Evolutionary conservation across 345 rosid species (phyloP), one percentile per base, ranked within the genome.

Genomic region (Arabidopsis thaliana): DNA sequence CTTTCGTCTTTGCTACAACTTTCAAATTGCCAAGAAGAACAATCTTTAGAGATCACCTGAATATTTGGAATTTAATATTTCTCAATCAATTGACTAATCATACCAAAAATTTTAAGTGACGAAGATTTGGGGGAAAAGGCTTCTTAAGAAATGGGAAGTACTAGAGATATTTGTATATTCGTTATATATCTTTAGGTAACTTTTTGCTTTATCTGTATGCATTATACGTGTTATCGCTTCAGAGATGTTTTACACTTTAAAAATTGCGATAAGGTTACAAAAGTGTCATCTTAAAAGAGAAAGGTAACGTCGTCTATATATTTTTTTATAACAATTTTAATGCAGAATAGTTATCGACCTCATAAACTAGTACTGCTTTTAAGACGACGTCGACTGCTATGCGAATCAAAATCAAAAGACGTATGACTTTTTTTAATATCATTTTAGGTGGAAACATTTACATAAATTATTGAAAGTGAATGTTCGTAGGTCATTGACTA

Each of bases 191-290:
- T 7, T 6, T 38, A 38, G n/a, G 53, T 48, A 40, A 33, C 64
- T 76, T 76, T 76, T 75, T 75, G 64, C 69, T 60, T 60, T 51
- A 60, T 76, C 48, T 5, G 3, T 34, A 69, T 69, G 65, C 80
- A 55, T 55, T 56, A 46, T 63, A 69, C 74, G 69, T 68, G 74
- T 61, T 53, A 69, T 69, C 64, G 16, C 14, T 58, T 13, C 1
- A 3, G 59, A 57, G 46, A 61, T 69, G 50, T 69, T 41, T 40
- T 61, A 44, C 40, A 50, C 60, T 67, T 76, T 68, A 0, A 16
- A 63, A 36, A 37, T 63, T 45, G 51, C 59, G 59, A 76, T 76
- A 69, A 62, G 52, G 7, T 62, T 50, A 69, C 33, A 0, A 76
- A 69, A 76, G 71, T 53, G 32, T 7, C 13, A 24, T 20, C 49